Evolutionary conservation across 2,329 filamentous ascomycete genomes (phyloP).

Genomic region (Fusarium pseudonygamai): DNA sequence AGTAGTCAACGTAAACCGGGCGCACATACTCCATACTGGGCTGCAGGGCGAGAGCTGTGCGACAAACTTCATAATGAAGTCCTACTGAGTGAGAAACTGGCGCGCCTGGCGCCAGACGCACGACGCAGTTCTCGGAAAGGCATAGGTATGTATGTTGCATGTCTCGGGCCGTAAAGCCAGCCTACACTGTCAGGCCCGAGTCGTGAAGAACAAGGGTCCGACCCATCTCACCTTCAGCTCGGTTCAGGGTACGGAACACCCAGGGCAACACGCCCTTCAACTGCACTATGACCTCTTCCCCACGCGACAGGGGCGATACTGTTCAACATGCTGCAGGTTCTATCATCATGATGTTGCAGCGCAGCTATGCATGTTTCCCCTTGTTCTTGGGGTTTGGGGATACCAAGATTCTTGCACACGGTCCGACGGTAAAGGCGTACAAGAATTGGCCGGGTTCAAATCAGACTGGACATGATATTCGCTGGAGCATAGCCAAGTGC

Average conservation of each 20-base stretch:
- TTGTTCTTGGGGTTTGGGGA: neutral
- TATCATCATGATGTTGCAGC: slow-evolving; percentile 16
- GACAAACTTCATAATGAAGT: neutral
- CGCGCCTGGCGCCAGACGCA: slow-evolving; percentile 28
- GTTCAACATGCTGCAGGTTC: neutral
- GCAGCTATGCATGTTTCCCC: neutral
- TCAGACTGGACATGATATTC: neutral
- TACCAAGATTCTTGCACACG: neutral
- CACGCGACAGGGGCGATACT: slow-evolving; percentile 6
- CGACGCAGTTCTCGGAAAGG: slow-evolving; percentile 14
- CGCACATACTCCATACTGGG: neutral
- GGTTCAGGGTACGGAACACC: neutral
- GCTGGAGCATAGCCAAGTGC: neutral
- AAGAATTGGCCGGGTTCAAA: neutral
- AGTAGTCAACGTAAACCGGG: neutral
- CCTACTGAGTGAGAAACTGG: neutral
- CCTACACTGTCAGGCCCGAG: slow-evolving; percentile 1
- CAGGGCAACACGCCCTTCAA: neutral
- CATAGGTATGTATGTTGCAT: neutral
- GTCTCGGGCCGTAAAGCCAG: slow-evolving; percentile 9
- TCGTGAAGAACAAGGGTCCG: slow-evolving; percentile 1
- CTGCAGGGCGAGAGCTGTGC: neutral
- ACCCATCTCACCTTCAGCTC: slow-evolving; percentile 15
- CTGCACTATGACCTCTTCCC: slow-evolving; percentile 16
- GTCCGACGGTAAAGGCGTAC: neutral